Evolutionary conservation across 345 rosid species (phyloP).

Genomic region (Lenwebbia sp.): DNA sequence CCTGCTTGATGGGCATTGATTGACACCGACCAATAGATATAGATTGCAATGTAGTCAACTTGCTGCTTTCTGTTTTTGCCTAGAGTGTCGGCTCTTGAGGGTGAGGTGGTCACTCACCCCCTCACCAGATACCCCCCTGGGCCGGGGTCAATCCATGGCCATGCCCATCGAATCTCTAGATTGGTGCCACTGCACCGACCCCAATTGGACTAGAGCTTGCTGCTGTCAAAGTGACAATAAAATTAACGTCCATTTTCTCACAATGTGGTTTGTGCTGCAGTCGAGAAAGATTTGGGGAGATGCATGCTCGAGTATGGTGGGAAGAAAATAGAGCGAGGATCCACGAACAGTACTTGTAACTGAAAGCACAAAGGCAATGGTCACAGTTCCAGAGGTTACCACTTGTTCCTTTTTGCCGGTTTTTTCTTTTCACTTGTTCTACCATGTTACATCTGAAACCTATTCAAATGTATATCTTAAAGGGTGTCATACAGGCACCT

Average conservation of each 20-base stretch:
- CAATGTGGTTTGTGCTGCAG: conserved; percentile 19
- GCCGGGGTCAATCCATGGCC: neutral
- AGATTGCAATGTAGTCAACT: no score
- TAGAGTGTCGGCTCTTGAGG: no score
- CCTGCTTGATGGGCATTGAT: neutral
- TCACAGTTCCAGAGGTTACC: neutral
- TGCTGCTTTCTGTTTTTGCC: no score
- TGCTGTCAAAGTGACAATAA: neutral
- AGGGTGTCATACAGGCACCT: neutral
- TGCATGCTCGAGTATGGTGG: conserved; percentile 98
- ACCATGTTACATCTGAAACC: neutral
- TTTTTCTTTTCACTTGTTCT: neutral
- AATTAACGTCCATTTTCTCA: neutral
- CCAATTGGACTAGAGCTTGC: neutral
- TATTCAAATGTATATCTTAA: neutral
- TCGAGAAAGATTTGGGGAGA: conserved; percentile 93
- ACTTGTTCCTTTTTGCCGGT: neutral
- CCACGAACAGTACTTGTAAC: conserved; percentile 81
- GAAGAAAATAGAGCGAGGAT: conserved; percentile 95
- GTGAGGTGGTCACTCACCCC: no score
- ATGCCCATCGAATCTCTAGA: neutral
- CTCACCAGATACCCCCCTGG: no score
- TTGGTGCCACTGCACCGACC: neutral
- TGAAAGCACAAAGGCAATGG: neutral
- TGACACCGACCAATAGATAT: no score